Base-by-base conservation (phyloP, 192 early-diverging fungal genomes). In the Gryganskiella cystojenkinii region DNA sequence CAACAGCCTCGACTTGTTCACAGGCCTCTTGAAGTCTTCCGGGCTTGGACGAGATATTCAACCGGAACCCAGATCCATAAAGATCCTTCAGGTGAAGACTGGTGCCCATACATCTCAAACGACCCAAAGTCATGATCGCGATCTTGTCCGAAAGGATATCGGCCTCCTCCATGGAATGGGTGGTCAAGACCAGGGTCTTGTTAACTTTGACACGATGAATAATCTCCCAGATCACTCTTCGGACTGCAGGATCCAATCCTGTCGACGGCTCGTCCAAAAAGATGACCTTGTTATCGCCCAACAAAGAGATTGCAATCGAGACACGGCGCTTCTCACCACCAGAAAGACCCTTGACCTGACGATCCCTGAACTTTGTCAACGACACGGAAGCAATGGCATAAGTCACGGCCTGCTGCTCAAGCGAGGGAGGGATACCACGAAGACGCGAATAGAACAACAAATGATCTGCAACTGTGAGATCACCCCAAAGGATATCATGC, bases 151-250 rank as follows among this genome's bases (percentile, higher is more conserved):
- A 80, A 2, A 85, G 66, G 27, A 80, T 75, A 58, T 92, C 90
- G 20, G 90, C 90, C 65, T 92, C 90, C 30, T 91, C 90, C 85
- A 92, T 80, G 22, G 72, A 80, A 47, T 92, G 90, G 0, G 89
- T 91, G 0, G 90, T 92, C 49, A 92, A 28, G 11, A 92, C 68
- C 10, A 92, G 62, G 4, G 83, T 84, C 5, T 83, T 69, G 25
- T 81, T 71, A 17, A 59, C 31, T 59, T 89, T 90, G 52, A 71
- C 70, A 6, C 80, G 59, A 44, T 80, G 53, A 56, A 92, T 80
- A 34, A 89, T 56, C 11, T 83, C 70, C 90, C 91, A 92, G 53
- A 88, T 73, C 20, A 80, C 60, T 17, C 81, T 75, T 1, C 85
- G 80, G 15, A 81, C 71, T 11, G 73, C 60, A 34, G 83, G 83